Base-by-base conservation (phyloP, 306 rosid genomes). In the Purshia tridentata region DNA sequence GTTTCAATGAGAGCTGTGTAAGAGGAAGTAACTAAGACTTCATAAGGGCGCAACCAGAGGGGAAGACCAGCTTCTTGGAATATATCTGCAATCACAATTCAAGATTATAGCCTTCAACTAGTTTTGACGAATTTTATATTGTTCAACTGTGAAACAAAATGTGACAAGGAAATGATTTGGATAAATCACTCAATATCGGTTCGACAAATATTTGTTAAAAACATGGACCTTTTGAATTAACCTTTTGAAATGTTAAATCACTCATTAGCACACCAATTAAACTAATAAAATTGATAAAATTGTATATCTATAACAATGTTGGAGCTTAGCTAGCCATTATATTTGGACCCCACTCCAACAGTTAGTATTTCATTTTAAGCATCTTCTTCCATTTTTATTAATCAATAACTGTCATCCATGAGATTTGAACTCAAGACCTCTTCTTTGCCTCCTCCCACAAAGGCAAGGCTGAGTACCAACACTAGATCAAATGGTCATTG, bases 51-150 rank as follows among this genome's bases (percentile, higher is more conserved):
- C 85, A 95, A 82, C 99, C 99, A 95, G 75, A 95, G 96, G 54
- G 99, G 98, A 69, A 95, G 96, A 76, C 99, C 99, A 83, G 99
- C 99, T 87, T 95, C 99, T 95, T 95, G 99, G 77, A 95, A 95
- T 80, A 95, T 95, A 82, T 91, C 99, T 95, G 85, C 82, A 84
- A 83, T 72, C 77, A 83, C 73, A 80, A 84, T 72, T 78, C 70
- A 85, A 58, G 66, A 76, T 70, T 62, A 74, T 70, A 81, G 75
- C 75, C 49, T 77, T 78, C 57, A 76, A 67, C 56, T 72, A 50
- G 57, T 22, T 20, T 35, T 70, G 54, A 75, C 13, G 62, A 12
- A 29, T 44, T 64, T 37, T 37, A 60, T 13, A 35, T 49, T 52
- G 66, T 71, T 5, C 75, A 44, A 62, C 75, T 56, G 75, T 56